These are phyloP conservation scores for Rhizophagus sp. DNA, from an alignment of 192 early-diverging fungal species.

Conservation along the genomic window DNA sequence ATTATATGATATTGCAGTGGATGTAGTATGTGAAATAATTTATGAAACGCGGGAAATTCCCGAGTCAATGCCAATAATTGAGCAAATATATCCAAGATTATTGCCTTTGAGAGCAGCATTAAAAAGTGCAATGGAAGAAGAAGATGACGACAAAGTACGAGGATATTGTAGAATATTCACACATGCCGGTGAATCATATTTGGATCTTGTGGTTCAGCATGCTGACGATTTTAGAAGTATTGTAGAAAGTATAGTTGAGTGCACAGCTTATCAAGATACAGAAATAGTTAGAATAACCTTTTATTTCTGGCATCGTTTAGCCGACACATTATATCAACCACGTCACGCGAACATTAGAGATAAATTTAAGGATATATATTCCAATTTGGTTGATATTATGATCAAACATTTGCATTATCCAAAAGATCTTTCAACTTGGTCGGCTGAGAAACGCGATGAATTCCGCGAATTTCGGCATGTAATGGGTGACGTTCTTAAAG, in stretches of 20 bases:
- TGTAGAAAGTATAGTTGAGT: slow-evolving; percentile 81
- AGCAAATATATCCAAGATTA: slow-evolving; percentile 62
- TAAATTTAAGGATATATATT: slow-evolving; percentile 66
- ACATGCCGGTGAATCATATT: slow-evolving; percentile 87
- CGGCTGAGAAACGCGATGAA: slow-evolving; percentile 90
- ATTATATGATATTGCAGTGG: slow-evolving; percentile 83
- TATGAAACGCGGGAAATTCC: slow-evolving; percentile 62
- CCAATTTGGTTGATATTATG: slow-evolving; percentile 76
- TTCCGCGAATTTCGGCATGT: slow-evolving; percentile 96
- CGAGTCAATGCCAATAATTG: slow-evolving; percentile 57
- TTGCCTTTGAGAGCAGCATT: slow-evolving; percentile 47
- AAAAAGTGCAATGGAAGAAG: slow-evolving; percentile 46
- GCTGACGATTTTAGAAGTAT: slow-evolving; percentile 69
- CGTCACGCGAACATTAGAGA: slow-evolving; percentile 50
- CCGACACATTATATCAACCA: slow-evolving; percentile 57
- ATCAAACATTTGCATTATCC: slow-evolving; percentile 90
- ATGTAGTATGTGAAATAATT: slow-evolving; percentile 82
- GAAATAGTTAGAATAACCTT: slow-evolving; percentile 92
- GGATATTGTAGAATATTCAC: slow-evolving; percentile 86
- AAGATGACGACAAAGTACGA: slow-evolving; percentile 81
- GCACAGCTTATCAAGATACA: slow-evolving; percentile 74
- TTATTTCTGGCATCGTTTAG: slow-evolving; percentile 84
- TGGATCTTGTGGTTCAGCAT: slow-evolving; percentile 69
- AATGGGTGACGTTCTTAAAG: slow-evolving; percentile 97
- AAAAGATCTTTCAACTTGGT: slow-evolving; percentile 62